phyloP scores from a whole-genome alignment of 441 rosid species.

The Mallotus repandus region DNA sequence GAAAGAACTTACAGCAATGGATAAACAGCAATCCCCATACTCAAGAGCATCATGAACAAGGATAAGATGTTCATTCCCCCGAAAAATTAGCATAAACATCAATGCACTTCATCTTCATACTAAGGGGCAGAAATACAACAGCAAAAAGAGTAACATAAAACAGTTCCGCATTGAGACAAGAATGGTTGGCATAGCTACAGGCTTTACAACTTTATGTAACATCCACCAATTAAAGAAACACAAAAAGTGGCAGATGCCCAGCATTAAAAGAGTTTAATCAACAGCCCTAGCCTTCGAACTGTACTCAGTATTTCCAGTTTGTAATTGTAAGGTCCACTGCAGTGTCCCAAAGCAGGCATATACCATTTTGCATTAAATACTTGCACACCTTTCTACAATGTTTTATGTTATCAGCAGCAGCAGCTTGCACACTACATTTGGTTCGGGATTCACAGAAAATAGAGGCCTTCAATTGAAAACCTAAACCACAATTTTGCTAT shows the following conservation, averaged over 20 bases:
- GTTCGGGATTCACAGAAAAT: not conserved
- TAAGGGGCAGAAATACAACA: not conserved
- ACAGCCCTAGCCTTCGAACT: not conserved
- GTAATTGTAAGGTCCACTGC: not conserved
- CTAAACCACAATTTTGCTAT: not conserved
- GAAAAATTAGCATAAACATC: conserved; percentile 7
- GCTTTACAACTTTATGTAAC: not conserved
- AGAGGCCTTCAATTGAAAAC: not conserved
- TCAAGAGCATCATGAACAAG: conserved; percentile 85
- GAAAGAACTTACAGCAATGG: conserved; percentile 69
- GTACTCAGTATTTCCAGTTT: not conserved
- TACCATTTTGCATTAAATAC: not conserved
- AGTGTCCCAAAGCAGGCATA: not conserved
- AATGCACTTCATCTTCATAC: conserved; percentile 2
- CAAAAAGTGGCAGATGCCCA: not conserved
- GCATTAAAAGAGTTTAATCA: not conserved
- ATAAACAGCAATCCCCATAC: conserved; percentile 86
- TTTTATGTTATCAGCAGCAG: not conserved
- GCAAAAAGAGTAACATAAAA: not conserved
- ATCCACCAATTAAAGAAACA: not conserved
- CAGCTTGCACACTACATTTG: not conserved
- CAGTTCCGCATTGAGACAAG: conserved; percentile 5
- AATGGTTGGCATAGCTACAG: not conserved
- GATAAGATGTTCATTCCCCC: conserved; percentile 91
- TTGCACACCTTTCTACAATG: not conserved